Conservation (phyloP, 139 green algal species). For the Coccomyxa sp. region DNA sequence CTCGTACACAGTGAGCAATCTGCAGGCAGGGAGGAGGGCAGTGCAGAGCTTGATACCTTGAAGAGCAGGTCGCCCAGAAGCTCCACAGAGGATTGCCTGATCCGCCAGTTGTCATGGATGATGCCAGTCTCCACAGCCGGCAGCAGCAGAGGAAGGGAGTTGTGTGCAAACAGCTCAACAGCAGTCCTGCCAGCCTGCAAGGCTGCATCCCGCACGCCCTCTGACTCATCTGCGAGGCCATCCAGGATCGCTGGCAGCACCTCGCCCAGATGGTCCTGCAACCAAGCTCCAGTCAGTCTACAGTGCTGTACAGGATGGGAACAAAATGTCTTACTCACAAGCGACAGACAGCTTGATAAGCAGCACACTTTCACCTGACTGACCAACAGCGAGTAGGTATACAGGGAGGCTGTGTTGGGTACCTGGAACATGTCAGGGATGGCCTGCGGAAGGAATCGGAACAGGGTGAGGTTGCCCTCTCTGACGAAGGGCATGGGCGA, state of each 20-base stretch:
- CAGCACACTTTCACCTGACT: too few species aligned
- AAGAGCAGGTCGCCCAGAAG: slow-evolving; percentile 96
- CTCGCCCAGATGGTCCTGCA: slow-evolving; percentile 64
- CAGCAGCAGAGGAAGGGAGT: slow-evolving; percentile 81
- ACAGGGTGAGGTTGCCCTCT: slow-evolving; percentile 90
- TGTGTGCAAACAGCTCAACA: slow-evolving; percentile 79
- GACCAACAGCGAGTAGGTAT: too few species aligned
- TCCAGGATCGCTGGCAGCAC: slow-evolving; percentile 85
- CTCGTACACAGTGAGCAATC: neutral
- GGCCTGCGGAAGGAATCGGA: slow-evolving; percentile 59
- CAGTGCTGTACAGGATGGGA: neutral
- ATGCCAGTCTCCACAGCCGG: slow-evolving; percentile 85
- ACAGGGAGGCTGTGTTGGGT: too few species aligned
- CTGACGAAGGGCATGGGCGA: slow-evolving; percentile 49
- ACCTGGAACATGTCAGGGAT: slow-evolving; percentile 43
- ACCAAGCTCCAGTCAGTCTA: neutral
- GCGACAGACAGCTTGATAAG: neutral
- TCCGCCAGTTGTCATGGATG: slow-evolving; percentile 87
- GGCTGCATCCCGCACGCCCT: slow-evolving; percentile 89
- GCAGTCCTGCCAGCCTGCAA: slow-evolving; percentile 70
- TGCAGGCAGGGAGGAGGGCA: neutral
- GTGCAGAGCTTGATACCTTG: slow-evolving; percentile 64
- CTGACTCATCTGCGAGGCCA: slow-evolving; percentile 91
- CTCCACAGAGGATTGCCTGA: slow-evolving; percentile 89
- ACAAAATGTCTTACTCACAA: neutral